Conservation (phyloP, 495 filamentous ascomycete species). For the Tuber aestivum region DNA sequence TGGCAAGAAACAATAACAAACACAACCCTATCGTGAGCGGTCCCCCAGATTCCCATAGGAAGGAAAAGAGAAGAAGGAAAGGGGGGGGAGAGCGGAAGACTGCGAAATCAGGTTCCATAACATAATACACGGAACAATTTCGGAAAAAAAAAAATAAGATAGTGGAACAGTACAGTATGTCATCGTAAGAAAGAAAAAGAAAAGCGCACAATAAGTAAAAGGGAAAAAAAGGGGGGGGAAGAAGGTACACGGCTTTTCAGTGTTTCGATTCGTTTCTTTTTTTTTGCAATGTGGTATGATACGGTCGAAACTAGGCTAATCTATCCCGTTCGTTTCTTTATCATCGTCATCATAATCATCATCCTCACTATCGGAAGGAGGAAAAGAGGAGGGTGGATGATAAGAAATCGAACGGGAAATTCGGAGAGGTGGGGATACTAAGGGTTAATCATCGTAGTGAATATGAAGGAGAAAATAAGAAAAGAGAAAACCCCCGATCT, state of each 20-base stretch:
- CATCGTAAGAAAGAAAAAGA: neutral
- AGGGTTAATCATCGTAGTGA: neutral
- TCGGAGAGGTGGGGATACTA: neutral
- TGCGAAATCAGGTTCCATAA: neutral
- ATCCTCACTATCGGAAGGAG: neutral
- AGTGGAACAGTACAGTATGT: neutral
- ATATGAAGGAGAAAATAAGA: constrained; percentile 3
- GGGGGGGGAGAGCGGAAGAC: neutral
- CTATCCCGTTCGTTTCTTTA: neutral
- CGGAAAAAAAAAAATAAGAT: neutral
- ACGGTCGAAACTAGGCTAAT: neutral
- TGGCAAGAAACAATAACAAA: neutral
- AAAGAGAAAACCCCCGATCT: constrained; percentile 29
- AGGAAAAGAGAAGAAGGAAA: no score
- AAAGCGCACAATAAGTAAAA: neutral
- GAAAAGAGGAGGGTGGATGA: neutral
- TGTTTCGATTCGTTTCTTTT: neutral
- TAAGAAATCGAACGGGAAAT: neutral
- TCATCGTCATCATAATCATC: neutral
- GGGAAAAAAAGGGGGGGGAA: neutral
- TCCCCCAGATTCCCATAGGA: neutral
- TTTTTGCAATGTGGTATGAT: neutral
- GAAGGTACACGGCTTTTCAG: neutral
- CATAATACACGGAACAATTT: neutral
- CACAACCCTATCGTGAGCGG: neutral